These are phyloP conservation scores for Kwoniella dendrophila DNA, from an alignment of 768 basidiomycete genomes.

Conservation along the genomic window DNA sequence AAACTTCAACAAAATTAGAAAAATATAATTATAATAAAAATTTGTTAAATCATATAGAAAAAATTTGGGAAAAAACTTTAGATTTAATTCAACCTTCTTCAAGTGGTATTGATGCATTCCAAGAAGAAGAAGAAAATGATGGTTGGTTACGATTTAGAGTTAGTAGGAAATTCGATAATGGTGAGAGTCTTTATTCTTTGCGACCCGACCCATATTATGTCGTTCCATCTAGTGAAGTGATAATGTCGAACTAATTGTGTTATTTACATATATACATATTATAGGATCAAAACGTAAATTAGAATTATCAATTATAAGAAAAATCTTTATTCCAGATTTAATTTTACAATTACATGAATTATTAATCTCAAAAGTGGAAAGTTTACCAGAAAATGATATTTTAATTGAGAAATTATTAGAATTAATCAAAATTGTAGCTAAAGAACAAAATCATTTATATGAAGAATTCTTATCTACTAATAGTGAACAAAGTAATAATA, in stretches of 20 bases:
- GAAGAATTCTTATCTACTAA: constrained; percentile 74
- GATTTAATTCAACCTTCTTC: not conserved
- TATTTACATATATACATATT: too few relatives aligned
- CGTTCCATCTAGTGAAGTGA: not conserved
- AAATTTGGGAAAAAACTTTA: constrained; percentile 14
- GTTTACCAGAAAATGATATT: constrained; percentile 68
- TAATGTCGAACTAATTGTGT: constrained; percentile 1
- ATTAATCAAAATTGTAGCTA: constrained; percentile 81
- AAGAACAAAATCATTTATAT: constrained; percentile 81
- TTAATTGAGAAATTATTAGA: constrained; percentile 72
- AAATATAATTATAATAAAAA: constrained; percentile 53
- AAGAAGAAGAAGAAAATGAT: constrained; percentile 9
- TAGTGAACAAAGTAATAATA: constrained; percentile 60
- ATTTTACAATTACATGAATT: constrained; percentile 79
- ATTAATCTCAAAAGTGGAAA: constrained; percentile 66
- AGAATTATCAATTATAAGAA: constrained; percentile 78
- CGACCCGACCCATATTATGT: not conserved
- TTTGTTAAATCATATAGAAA: constrained; percentile 14
- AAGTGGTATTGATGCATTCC: not conserved
- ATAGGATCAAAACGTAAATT: constrained; percentile 63
- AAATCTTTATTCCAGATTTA: constrained; percentile 86
- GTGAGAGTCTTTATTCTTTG: constrained; percentile 6
- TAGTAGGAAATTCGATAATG: constrained; percentile 15
- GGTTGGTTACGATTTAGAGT: constrained; percentile 25
- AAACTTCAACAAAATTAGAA: constrained; percentile 52